These are phyloP conservation scores for Candida mattraensis DNA, from an alignment of 805 yeast genomes.

Conservation along the genomic window DNA sequence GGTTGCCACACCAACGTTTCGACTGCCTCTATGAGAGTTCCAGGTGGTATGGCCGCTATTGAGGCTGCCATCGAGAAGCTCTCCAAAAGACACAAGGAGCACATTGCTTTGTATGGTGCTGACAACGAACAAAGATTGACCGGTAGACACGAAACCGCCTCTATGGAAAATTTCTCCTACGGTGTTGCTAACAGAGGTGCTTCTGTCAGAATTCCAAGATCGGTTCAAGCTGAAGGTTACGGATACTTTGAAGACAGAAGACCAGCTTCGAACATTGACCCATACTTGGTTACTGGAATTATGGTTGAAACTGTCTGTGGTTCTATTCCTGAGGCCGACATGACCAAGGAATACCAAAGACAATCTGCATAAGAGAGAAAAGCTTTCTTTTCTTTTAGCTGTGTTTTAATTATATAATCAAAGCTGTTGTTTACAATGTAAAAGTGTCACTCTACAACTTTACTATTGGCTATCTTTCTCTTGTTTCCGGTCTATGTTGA, in stretches of 20 bases:
- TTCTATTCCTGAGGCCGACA: conserved; percentile 90
- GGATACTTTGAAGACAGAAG: conserved; percentile 99
- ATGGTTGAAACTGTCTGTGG: conserved; percentile 97
- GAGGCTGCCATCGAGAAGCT: conserved; percentile 91
- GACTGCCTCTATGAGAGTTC: conserved; percentile 83
- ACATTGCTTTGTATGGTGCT: conserved; percentile 90
- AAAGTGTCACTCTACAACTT: no score
- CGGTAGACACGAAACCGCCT: conserved; percentile 98
- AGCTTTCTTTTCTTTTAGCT: neutral
- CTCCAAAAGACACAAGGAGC: conserved; percentile 95
- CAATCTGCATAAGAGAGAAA: conserved; percentile 40
- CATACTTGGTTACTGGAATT: conserved; percentile 97
- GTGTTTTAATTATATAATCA: conserved; percentile 5
- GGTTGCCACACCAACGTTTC: conserved; percentile 99
- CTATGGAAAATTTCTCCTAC: conserved; percentile 83
- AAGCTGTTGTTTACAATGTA: conserved; percentile 1
- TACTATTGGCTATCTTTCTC: conserved; percentile 1
- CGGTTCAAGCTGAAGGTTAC: conserved; percentile 95
- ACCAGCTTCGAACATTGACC: conserved; percentile 99
- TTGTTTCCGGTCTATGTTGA: conserved; percentile 8
- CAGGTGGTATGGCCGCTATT: conserved; percentile 95
- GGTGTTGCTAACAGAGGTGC: conserved; percentile 99
- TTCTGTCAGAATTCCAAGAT: conserved; percentile 97
- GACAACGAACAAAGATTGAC: conserved; percentile 95
- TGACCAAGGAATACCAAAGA: conserved; percentile 86